Conservation (phyloP, 768 basidiomycete species). For the Tricholoma flavovirens region DNA sequence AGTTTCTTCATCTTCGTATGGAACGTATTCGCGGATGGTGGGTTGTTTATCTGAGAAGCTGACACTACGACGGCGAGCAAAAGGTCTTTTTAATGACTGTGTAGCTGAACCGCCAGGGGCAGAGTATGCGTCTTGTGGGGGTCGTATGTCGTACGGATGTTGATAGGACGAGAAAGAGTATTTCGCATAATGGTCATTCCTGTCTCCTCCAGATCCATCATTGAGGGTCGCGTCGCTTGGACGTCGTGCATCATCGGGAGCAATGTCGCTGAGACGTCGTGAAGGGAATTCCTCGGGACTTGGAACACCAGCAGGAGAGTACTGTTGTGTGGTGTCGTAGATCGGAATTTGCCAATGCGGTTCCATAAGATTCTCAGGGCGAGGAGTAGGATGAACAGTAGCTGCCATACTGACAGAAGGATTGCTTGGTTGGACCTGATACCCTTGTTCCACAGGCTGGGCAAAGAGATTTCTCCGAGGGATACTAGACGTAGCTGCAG, state of each 20-base stretch:
- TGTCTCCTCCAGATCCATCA: conserved; percentile 9
- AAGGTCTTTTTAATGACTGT: conserved; percentile 18
- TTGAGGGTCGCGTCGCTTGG: conserved; percentile 35
- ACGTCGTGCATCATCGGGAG: conserved; percentile 16
- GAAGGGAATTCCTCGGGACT: conserved; percentile 22
- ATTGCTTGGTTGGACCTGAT: neutral
- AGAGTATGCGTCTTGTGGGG: conserved; percentile 41
- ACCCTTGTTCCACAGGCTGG: neutral
- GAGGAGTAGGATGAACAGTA: conserved; percentile 10
- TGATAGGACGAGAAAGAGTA: conserved; percentile 51
- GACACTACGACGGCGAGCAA: conserved; percentile 27
- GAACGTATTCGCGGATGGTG: conserved; percentile 17
- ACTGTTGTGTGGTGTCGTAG: conserved; percentile 11
- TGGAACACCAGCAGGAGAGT: conserved; percentile 4
- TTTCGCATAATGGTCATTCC: conserved; percentile 28
- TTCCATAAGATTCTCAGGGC: conserved; percentile 7
- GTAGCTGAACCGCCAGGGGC: conserved; percentile 15
- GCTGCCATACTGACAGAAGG: conserved; percentile 3
- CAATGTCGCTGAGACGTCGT: conserved; percentile 18
- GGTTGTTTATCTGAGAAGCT: conserved; percentile 33
- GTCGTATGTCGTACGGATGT: conserved; percentile 56
- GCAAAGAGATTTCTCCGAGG: conserved; percentile 1
- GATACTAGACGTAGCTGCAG: neutral
- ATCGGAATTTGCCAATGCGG: conserved; percentile 26
- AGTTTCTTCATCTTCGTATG: conserved; percentile 16